Percentiles rank a stretch among this genome's conserved stretches.
phyloP scores from a whole-genome alignment of 2,329 filamentous ascomycete species.

The Metarhizium humberi region DNA sequence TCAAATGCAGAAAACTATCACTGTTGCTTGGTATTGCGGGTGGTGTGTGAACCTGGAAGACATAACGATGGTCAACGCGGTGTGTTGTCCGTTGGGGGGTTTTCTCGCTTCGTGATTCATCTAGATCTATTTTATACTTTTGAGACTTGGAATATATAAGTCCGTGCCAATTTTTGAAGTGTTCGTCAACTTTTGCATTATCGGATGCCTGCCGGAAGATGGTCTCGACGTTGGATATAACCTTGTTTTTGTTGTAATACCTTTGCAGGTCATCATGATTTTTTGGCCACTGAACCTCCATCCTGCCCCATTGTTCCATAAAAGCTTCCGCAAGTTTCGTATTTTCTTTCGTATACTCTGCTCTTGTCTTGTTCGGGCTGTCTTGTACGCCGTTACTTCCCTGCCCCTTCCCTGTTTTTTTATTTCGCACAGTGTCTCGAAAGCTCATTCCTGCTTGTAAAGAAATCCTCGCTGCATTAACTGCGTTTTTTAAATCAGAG shows the following conservation, averaged over 20 bases:
- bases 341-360: not conserved
- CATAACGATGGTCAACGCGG: not conserved
- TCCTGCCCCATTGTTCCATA: not conserved
- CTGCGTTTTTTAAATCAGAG: not conserved
- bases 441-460: not conserved
- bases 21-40: no score
- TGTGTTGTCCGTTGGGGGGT: not conserved
- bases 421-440: not conserved
- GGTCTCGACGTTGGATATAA: not conserved
- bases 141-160: not conserved
- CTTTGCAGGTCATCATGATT: not conserved
- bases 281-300: not conserved
- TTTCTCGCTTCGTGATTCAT: not conserved
- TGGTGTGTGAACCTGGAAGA: no score
- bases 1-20: no score
- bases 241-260: not conserved
- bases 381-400: not conserved
- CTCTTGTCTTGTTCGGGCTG: not conserved
- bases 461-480: not conserved
- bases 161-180: not conserved
- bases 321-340: not conserved
- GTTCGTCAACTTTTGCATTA: not conserved
- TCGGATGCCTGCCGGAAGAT: not conserved
- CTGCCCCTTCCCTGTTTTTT: not conserved
- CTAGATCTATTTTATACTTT: not conserved